Base-by-base conservation (phyloP, 2,329 filamentous ascomycete genomes). In the Juglanconis juglandina region DNA sequence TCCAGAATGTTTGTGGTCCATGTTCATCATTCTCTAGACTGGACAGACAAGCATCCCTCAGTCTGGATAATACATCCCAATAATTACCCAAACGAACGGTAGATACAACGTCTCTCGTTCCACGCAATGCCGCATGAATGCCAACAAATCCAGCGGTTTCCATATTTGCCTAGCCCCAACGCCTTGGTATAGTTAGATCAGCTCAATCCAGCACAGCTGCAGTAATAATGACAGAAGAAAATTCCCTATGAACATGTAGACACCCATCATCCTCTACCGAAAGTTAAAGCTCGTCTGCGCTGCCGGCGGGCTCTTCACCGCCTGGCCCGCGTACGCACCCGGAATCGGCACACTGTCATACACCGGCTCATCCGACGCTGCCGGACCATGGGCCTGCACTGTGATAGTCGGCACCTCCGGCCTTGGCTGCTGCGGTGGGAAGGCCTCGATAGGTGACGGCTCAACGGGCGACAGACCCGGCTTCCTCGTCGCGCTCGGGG, bases 281-380 rank as follows among this genome's bases (percentile, higher is more conserved):
- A 70, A 56, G 13, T 78, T 74, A 65, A 82, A 83, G 32, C 67
- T 71, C 11, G 74, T 76, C 69, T 79, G 78, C 47, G 67, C 72
- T 8, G 77, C 75, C 37, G 77, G 77, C 39, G 83, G 81, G 68
- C 78, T 83, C 73, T 78, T 81, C 59, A 85, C 67, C 5, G 79
- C 79, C 60, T 79, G 79, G 52, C 81, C 82, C 6, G 82, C 79
- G 71, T 97, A 97, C 0, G 92, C 90, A 5, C 90, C 90, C 0
- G 94, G 94, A 62, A 97, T 96, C 0, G 93, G 91, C 37, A 97
- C 94, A 30, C 88, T 79, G 11, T 88, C 93, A 73, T 96, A 97
- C 53, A 87, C 86, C 68, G 89, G 86, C 81, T 97, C 94, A 52
- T 92, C 90, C 0, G 90, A 87, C 9, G 90, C 89, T 33, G 86